Evolutionary conservation across 1,284 basidiomycete species (phyloP).

Genomic region (Naganishia sp.): DNA sequence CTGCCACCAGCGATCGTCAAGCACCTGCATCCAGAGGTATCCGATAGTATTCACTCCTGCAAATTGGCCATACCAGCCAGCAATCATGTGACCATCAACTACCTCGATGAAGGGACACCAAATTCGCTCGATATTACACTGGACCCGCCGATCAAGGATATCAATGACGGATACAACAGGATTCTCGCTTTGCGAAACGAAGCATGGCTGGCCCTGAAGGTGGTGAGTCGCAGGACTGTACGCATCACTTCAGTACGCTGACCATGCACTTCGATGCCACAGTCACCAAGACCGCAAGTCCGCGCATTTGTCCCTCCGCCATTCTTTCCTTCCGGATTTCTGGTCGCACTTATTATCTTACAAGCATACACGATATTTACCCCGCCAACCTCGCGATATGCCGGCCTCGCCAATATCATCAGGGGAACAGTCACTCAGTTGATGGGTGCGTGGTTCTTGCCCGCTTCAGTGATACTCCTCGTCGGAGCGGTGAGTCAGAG

Average conservation of each 20-base stretch:
- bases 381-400: slow-evolving; percentile 3
- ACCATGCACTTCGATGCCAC: background rate
- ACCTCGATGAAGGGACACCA: background rate
- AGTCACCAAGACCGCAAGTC: slow-evolving; percentile 17
- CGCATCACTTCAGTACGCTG: background rate
- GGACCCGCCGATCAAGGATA: slow-evolving; percentile 23
- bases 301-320: slow-evolving; percentile 11
- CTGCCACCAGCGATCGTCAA: slow-evolving; percentile 12
- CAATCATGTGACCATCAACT: slow-evolving; percentile 19
- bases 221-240: background rate
- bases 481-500: slow-evolving; percentile 28
- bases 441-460: slow-evolving; percentile 26
- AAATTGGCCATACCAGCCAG: slow-evolving; percentile 1
- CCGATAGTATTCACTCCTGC: background rate
- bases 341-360: slow-evolving; percentile 20
- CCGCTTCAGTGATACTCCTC: slow-evolving; percentile 17
- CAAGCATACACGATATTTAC: slow-evolving; percentile 27
- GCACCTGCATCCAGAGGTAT: slow-evolving; percentile 14
- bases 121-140: slow-evolving; percentile 15
- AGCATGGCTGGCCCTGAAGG: slow-evolving; percentile 10
- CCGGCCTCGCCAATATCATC: slow-evolving; percentile 1
- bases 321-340: slow-evolving; percentile 5
- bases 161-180: slow-evolving; percentile 25
- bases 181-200: slow-evolving; percentile 16
- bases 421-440: slow-evolving; percentile 6